phyloP scores from a whole-genome alignment of 352 stramenopile species.

The Pythium plurisporium region DNA sequence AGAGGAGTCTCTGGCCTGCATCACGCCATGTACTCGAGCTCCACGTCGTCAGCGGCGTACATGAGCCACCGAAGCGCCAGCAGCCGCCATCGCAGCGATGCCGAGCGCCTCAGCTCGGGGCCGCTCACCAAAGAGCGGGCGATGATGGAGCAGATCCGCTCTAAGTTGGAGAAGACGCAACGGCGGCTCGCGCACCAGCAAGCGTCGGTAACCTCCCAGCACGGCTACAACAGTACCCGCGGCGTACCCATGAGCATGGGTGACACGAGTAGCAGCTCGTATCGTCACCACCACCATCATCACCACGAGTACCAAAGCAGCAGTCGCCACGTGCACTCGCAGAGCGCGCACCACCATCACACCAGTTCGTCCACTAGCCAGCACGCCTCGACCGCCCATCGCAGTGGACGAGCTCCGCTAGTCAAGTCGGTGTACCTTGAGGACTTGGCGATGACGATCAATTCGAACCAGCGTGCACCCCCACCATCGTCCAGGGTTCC shows the following conservation, averaged over 20 bases:
- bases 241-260: constrained; percentile 11
- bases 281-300: constrained; percentile 13
- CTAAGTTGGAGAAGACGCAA: constrained; percentile 60
- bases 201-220: constrained; percentile 19
- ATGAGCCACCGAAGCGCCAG: constrained; percentile 4
- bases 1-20: too few species aligned
- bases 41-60: constrained; percentile 8
- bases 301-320: constrained; percentile 15
- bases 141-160: constrained; percentile 72
- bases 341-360: constrained; percentile 13
- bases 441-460: constrained; percentile 14
- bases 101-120: constrained; percentile 9
- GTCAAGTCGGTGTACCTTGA: constrained; percentile 24
- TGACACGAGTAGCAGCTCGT: constrained; percentile 2
- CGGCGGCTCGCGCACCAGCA: constrained; percentile 39
- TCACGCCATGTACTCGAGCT: constrained; percentile 12
- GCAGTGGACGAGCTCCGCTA: constrained; percentile 6
- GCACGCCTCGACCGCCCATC: constrained; percentile 18
- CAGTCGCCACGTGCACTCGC: constrained; percentile 33
- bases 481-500: not conserved
- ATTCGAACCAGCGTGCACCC: constrained; percentile 6
- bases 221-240: constrained; percentile 22
- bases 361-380: constrained; percentile 26
- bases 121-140: constrained; percentile 47
- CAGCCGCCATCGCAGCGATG: not conserved